Conservation (phyloP, 495 filamentous ascomycete genomes). For the Astrothelium macrocarpum region DNA sequence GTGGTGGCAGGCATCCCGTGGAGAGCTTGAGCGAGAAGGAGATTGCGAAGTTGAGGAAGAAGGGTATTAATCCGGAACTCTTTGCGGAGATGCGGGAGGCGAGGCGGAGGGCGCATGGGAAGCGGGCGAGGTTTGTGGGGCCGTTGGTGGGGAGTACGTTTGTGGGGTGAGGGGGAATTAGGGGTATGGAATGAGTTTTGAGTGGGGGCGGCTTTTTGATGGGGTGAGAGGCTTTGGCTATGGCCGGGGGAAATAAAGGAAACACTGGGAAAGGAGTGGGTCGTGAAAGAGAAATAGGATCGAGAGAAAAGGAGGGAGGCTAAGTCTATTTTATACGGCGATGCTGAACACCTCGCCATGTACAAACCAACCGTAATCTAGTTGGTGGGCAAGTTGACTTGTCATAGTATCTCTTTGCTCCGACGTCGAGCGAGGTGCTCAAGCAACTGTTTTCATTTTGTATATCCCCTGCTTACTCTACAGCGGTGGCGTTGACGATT, state of each 20-base stretch:
- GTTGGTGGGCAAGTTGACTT: no score
- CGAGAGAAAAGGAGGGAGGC: background rate
- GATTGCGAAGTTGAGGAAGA: conserved; percentile 26
- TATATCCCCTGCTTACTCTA: no score
- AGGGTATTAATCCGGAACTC: conserved; percentile 29
- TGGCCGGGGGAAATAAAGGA: no score
- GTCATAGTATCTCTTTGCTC: no score
- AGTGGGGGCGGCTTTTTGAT: background rate
- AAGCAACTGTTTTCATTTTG: no score
- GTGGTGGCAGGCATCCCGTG: background rate
- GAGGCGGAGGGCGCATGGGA: conserved; percentile 20
- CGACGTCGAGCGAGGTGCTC: no score
- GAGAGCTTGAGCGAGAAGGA: conserved; percentile 19
- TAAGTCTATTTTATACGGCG: background rate
- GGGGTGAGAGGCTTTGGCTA: no score
- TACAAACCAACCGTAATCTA: no score
- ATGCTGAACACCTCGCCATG: no score
- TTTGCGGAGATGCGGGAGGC: conserved; percentile 32
- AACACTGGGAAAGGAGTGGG: no score
- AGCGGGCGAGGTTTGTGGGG: conserved; percentile 21
- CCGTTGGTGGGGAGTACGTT: conserved; percentile 27
- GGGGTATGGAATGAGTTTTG: background rate
- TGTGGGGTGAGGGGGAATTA: conserved; percentile 10
- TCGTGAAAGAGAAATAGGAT: no score
- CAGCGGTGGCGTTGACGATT: no score